Evolutionary conservation across 2,329 filamentous ascomycete genomes (phyloP), one percentile per base, ranked within the genome.

Genomic region (Trichoderma lentiforme): DNA sequence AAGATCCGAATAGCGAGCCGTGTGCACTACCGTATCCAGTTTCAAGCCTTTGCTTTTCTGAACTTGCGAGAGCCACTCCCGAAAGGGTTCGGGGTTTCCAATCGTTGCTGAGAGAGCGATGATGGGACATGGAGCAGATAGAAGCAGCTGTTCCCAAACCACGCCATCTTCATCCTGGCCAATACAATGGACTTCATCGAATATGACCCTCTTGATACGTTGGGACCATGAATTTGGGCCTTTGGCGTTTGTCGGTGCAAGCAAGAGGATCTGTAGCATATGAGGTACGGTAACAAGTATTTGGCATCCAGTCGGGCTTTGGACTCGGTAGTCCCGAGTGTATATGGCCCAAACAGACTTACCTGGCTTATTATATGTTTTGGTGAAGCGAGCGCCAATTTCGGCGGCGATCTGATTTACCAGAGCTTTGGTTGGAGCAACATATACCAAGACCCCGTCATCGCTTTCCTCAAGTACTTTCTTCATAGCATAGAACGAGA

Each of bases 341-440:
- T 94, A 90, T 62, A 95, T 94, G 0, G 89, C 91, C 92, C 92
- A 95, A 0, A 95, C 90, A 0, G 89, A 92, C 75, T 90, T 90
- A 0, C 88, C 89, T 5, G 83, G 84, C 47, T 89, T 85, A 32
- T 84, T 84, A 60, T 90, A 89, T 1, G 81, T 84, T 80, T 95
- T 95, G 0, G 87, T 89, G 77, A 93, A 95, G 6, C 91, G 87
- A 6, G 89, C 92, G 78, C 93, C 89, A 18, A 95, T 85, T 80
- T 95, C 92, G 1, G 92, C 92, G 1, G 92, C 92, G 74, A 95
- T 94, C 79, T 95, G 93, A 78, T 95, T 95, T 72, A 95, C 92
- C 12, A 95, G 83, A 4, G 93, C 92, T 77, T 95, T 95, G 0
- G 92, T 95, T 0, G 93, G 93, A 0, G 92, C 93, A 6, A 95